phyloP scores from a whole-genome alignment of 2,329 filamentous ascomycete genomes.

The Colletotrichum sp. region DNA sequence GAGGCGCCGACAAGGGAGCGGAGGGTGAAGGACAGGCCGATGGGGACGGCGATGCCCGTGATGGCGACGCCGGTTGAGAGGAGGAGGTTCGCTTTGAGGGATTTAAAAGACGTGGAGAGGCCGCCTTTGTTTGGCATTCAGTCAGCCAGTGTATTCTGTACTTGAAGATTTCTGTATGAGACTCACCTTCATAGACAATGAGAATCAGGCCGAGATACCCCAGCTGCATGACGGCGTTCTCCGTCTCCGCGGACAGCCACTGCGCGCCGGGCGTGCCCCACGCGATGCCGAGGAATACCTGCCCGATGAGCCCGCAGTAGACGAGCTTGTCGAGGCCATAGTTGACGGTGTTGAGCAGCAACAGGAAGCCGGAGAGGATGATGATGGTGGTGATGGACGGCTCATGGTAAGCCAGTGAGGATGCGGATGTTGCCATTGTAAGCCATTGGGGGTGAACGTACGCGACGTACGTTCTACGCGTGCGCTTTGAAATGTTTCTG shows the following conservation, averaged over 20 bases:
- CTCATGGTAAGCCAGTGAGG: constrained; percentile 63
- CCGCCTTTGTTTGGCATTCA: constrained; percentile 47
- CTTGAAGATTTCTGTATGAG: fast-evolving
- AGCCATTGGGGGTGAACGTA: neutral
- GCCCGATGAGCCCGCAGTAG: constrained; percentile 75
- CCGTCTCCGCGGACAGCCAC: constrained; percentile 57
- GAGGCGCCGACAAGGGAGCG: constrained; percentile 53
- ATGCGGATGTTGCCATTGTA: neutral
- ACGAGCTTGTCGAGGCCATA: constrained; percentile 61
- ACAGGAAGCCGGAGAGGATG: constrained; percentile 63
- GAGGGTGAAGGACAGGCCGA: constrained; percentile 69
- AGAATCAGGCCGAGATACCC: constrained; percentile 78
- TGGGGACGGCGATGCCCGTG: constrained; percentile 69
- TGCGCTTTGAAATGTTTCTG: neutral
- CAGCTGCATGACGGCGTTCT: constrained; percentile 65
- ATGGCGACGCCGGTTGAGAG: constrained; percentile 68
- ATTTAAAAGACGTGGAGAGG: constrained; percentile 56
- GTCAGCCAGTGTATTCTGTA: neutral
- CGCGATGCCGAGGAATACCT: constrained; percentile 72
- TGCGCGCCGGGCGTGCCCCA: constrained; percentile 72
- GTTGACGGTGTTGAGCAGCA: constrained; percentile 66
- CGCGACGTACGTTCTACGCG: neutral
- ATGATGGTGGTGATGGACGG: constrained; percentile 65
- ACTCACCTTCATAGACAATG: constrained; percentile 70
- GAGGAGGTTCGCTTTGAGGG: constrained; percentile 63